Percentiles rank a stretch among this genome's conserved stretches.
phyloP scores from a whole-genome alignment of 768 basidiomycete species.

The Tylopilus intermedius region DNA sequence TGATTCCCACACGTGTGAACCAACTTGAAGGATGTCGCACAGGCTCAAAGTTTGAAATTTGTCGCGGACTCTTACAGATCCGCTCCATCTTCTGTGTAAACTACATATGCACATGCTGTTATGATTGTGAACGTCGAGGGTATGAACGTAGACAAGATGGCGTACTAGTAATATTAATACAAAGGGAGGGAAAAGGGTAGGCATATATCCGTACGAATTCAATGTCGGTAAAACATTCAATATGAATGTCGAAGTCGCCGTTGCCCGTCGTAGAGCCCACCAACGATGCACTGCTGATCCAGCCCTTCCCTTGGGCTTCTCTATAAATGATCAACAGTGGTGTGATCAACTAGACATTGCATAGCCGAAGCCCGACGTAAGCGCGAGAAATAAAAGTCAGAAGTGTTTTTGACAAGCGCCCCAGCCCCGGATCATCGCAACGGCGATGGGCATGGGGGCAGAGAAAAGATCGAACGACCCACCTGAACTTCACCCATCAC shows the following conservation, averaged over 20 bases:
- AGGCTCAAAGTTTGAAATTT: too few species aligned
- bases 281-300: constrained; percentile 22
- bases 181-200: not conserved
- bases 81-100: too few species aligned
- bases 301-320: constrained; percentile 35
- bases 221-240: constrained; percentile 22
- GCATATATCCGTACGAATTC: constrained; percentile 10
- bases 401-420: not conserved
- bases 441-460: too few species aligned
- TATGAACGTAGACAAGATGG: not conserved
- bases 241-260: constrained; percentile 7
- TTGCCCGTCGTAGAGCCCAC: not conserved
- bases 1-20: too few species aligned
- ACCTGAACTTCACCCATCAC: constrained; percentile 33
- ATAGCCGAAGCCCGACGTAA: not conserved
- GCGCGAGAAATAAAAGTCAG: not conserved
- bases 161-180: not conserved
- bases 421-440: not conserved
- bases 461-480: not conserved
- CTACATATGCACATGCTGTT: not conserved
- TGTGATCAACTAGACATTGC: constrained; percentile 29
- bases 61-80: too few species aligned
- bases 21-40: too few species aligned
- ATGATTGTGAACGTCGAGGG: not conserved
- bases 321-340: constrained; percentile 37